Conservation (phyloP, 495 filamentous ascomycete species). For the Penicillium taxi region DNA sequence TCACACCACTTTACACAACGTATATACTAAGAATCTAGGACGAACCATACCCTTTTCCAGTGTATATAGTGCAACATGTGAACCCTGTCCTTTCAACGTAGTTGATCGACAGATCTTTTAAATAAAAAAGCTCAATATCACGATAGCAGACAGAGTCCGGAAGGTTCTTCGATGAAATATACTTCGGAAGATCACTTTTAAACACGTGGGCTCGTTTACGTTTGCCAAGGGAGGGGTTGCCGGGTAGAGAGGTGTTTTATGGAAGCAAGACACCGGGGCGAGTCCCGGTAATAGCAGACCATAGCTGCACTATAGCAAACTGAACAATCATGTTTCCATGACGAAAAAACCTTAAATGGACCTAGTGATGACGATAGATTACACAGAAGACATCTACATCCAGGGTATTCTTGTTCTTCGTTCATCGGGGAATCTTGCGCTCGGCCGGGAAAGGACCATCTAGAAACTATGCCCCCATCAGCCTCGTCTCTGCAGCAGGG, state of each 20-base stretch:
- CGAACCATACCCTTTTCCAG: no score
- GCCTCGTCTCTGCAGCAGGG: not conserved
- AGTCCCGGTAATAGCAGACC: conserved; percentile 24
- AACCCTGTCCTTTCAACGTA: no score
- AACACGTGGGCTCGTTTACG: conserved; percentile 14
- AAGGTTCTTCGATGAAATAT: not conserved
- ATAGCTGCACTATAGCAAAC: conserved; percentile 22
- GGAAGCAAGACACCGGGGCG: conserved; percentile 21
- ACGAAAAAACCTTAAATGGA: conserved; percentile 4
- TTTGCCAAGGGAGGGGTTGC: conserved; percentile 11
- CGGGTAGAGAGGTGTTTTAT: conserved; percentile 14
- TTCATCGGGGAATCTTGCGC: conserved; percentile 2
- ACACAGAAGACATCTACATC: conserved; percentile 7
- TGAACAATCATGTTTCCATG: conserved; percentile 25
- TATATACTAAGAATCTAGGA: no score
- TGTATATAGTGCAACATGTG: no score
- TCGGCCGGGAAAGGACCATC: conserved; percentile 1
- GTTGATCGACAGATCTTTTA: no score
- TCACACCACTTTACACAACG: no score
- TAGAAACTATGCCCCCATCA: not conserved
- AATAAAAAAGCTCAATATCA: not conserved
- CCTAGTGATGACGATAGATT: conserved; percentile 7
- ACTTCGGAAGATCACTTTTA: conserved; percentile 8
- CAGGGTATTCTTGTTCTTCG: conserved; percentile 3
- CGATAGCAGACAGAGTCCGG: conserved; percentile 1